Evolutionary conservation across 106 monocot species (phyloP), one percentile per base, ranked within the genome.

Genomic region (Posidonia australis): DNA sequence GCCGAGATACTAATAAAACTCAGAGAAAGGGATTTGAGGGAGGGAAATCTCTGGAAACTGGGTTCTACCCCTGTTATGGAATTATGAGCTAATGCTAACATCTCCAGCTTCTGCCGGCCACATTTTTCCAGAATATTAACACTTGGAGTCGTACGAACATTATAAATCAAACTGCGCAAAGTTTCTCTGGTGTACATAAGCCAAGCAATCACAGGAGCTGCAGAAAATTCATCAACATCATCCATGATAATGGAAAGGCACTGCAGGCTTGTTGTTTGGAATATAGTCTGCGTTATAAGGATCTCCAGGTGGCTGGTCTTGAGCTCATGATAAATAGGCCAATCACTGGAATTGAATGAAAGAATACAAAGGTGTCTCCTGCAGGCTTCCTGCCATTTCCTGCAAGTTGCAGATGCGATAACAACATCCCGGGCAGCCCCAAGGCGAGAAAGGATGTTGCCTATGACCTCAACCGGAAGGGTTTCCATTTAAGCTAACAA

Each of bases 181-280:
- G 91, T 87, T 72, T 91, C 91, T 74, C 98, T 76, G 13, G 98
- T 91, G 76, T 98, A 98, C 83, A 98, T 78, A 63, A 98, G 81
- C 98, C 98, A 98, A 46, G 98, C 87, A 71, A 98, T 87, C 43
- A 98, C 91, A 42, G 98, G 82, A 43, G 98, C 90, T 23, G 98
- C 87, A 0, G 91, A 87, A 63, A 98, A 91, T 72, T 80, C 84
- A 63, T 83, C 84, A 10, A 66, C 46, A 23, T 74, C 77, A 55
- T 98, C 98, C 80, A 98, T 88, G 68, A 73, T 65, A 52, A 98
- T 85, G 2, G 81, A 85, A 46, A 98, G 83, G 57, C 76, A 75
- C 30, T 85, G 90, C 62, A 98, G 53, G 42, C 91, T 81, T 46
- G 76, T 71, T 2, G 85, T 91, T 51, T 98, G 98, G 67, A 98